phyloP scores from a whole-genome alignment of 352 stramenopile genomes.

The Phytophthora sojae region DNA sequence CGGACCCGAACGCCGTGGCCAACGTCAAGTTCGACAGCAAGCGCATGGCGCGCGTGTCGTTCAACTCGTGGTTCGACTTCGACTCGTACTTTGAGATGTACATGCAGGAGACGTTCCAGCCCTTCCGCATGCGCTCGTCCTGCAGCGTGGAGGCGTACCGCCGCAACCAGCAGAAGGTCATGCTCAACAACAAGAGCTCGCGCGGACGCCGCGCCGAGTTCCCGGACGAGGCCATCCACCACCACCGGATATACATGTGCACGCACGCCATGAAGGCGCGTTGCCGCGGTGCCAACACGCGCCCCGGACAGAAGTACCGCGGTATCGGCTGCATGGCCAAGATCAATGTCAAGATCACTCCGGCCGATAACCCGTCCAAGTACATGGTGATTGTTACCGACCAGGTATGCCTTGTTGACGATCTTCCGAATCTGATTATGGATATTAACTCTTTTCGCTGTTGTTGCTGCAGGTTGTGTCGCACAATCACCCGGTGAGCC shows the following conservation, averaged over 20 bases:
- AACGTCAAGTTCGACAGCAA: conserved; percentile 78
- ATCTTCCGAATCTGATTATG: too few species aligned
- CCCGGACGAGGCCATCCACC: conserved; percentile 80
- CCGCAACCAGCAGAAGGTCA: conserved; percentile 88
- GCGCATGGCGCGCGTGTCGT: conserved; percentile 84
- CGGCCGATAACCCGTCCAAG: conserved; percentile 81
- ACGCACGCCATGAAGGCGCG: conserved; percentile 89
- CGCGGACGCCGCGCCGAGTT: conserved; percentile 82
- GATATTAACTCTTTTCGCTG: conserved; percentile 1
- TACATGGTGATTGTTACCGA: conserved; percentile 91
- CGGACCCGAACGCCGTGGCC: conserved; percentile 22
- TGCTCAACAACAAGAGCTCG: conserved; percentile 90
- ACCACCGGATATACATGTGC: conserved; percentile 92
- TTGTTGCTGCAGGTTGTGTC: conserved; percentile 66
- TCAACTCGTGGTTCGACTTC: conserved; percentile 90
- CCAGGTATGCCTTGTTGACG: conserved; percentile 49
- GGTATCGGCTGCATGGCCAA: conserved; percentile 88
- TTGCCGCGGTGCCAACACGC: conserved; percentile 78
- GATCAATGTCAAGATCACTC: conserved; percentile 90
- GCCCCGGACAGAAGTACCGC: conserved; percentile 82
- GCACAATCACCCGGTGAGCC: conserved; percentile 86
- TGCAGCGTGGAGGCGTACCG: conserved; percentile 86
- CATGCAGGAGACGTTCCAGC: conserved; percentile 90
- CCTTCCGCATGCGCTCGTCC: conserved; percentile 87
- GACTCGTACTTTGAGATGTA: conserved; percentile 90